phyloP scores from a whole-genome alignment of 2,329 filamentous ascomycete species.

The Hirsutella minnesotensis region DNA sequence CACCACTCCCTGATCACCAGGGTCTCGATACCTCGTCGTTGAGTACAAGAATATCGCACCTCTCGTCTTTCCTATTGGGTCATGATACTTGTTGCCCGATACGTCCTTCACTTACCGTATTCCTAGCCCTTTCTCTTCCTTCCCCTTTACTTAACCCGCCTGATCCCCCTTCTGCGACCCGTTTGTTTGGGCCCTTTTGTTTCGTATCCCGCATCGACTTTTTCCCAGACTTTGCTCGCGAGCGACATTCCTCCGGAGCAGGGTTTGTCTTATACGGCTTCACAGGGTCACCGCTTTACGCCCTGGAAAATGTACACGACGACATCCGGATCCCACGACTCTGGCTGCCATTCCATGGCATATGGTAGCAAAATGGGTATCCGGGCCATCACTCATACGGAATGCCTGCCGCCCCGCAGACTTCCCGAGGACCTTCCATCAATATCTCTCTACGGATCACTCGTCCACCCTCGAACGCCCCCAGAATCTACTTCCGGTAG shows the following conservation, averaged over 20 bases:
- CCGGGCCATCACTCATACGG: slow-evolving; percentile 9
- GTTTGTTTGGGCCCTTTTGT: not conserved
- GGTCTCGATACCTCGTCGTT: slow-evolving; percentile 12
- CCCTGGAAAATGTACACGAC: slow-evolving; percentile 6
- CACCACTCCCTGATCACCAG: slow-evolving; percentile 9
- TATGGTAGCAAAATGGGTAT: slow-evolving; percentile 10
- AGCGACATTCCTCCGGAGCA: not conserved
- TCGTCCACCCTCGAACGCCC: slow-evolving; percentile 15
- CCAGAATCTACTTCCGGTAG: slow-evolving; percentile 22
- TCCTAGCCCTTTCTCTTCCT: slow-evolving; percentile 8
- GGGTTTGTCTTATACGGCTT: slow-evolving; percentile 6
- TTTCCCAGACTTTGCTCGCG: not conserved
- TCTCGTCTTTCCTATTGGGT: slow-evolving; percentile 13
- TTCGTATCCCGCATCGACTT: not conserved
- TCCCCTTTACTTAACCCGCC: slow-evolving; percentile 13
- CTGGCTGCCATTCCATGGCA: slow-evolving; percentile 6
- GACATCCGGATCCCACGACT: slow-evolving; percentile 6
- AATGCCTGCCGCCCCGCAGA: slow-evolving; percentile 7
- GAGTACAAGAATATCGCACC: slow-evolving; percentile 19
- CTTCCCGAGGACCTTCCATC: slow-evolving; percentile 11
- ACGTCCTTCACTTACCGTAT: slow-evolving; percentile 6
- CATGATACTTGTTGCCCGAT: slow-evolving; percentile 9
- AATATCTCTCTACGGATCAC: slow-evolving; percentile 7
- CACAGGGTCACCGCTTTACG: not conserved
- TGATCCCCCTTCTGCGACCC: slow-evolving; percentile 9